Base-by-base conservation (phyloP, 148 eudicot genomes). In the Suaeda aralocaspica region DNA sequence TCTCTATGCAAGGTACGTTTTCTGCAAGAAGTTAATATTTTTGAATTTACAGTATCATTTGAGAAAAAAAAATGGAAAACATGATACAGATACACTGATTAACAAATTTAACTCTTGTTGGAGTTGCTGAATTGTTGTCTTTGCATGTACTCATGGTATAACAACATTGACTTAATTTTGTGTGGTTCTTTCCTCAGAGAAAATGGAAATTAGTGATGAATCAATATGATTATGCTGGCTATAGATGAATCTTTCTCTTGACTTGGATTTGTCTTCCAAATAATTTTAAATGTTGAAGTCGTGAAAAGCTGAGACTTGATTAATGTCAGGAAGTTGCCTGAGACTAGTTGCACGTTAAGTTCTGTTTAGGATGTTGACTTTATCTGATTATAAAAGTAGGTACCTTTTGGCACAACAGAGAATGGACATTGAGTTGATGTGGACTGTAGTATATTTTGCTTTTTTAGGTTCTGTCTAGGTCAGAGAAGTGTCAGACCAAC, bases 1-100 rank as follows among this genome's bases (percentile, higher is more conserved):
- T 45, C 74, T 78, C 9, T 78, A 78, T 49, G 70, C 81, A 2
- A 78, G 81, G 81, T 78, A 68, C 6, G 51, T 6, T 51, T 62
- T 39, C 45, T 2, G 6, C 25, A 48, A 18, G 24, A 29, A 45
- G 42, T n/a, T 64, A 28, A 53, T 51, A 10, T 52, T 41, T 9
- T 41, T 16, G 69, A 45, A 19, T 36, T 36, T 56, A 42, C 45
- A 30, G 9, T 30, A 46, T 31, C 2, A 28, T 22, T 19, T 50
- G 42, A 13, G 30, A 21, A 53, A 18, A 48, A 55, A 5, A 1
- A 6, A 11, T 61, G 51, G 19, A 29, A 30, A 59, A 41, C 41
- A 34, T 59, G 41, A 31, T 31, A 18, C 24, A 59, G 41, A 31
- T 31, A 18, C 24, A 59, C 21, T 31, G 18, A 30, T 8, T 59